Conservation (phyloP, 164 flowering plant genomes). For the Vitis vinifera region DNA sequence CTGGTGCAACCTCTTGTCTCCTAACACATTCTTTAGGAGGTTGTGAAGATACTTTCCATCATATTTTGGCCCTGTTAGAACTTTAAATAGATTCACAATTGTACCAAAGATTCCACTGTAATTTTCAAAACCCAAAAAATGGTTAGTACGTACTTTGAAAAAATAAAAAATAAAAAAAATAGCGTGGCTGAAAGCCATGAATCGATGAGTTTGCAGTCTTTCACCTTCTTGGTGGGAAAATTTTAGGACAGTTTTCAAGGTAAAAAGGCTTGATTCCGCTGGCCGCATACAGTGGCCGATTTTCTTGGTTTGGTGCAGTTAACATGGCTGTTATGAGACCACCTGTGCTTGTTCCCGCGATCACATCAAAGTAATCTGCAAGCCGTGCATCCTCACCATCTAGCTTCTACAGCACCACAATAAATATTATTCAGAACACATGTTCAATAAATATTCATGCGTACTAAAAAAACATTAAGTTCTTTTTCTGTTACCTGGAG, state of each 20-base stretch:
- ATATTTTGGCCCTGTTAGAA: conserved; percentile 6
- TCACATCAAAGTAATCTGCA: conserved; percentile 9
- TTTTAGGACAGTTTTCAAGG: neutral
- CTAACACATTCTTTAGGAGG: neutral
- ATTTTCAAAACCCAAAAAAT: too few species aligned
- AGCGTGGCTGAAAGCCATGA: too few species aligned
- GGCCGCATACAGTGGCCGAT: conserved; percentile 1
- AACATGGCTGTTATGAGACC: conserved; percentile 2
- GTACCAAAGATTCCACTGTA: neutral
- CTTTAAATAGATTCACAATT: neutral
- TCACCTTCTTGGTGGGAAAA: neutral
- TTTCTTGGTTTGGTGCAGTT: neutral
- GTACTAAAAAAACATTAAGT: too few species aligned
- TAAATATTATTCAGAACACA: too few species aligned
- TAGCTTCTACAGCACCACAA: neutral
- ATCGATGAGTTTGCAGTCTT: too few species aligned
- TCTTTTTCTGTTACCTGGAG: too few species aligned
- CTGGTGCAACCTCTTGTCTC: neutral
- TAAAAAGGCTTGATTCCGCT: neutral
- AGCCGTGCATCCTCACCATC: conserved; percentile 1
- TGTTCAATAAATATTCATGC: too few species aligned
- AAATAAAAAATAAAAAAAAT: too few species aligned
- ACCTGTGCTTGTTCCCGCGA: conserved; percentile 7
- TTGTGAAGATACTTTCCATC: conserved; percentile 1
- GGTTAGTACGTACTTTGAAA: neutral